A percentile compares a stretch with the other conserved stretches of the same genome.
Conservation (phyloP, 371 early-diverging fungal genomes). For the Rhizomucor miehei region DNA sequence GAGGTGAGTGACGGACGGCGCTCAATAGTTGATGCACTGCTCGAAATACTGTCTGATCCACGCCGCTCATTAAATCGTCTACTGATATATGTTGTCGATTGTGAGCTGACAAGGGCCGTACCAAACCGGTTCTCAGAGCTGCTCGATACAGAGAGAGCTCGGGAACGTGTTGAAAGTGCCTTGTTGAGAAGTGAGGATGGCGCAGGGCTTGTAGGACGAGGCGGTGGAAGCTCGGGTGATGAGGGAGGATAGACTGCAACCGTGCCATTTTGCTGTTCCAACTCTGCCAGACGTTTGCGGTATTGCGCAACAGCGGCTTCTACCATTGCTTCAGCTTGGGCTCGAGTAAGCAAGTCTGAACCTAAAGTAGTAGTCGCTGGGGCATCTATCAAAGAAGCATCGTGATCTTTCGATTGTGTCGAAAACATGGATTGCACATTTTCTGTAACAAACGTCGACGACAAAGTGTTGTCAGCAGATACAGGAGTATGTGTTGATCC, state of each 20-base stretch:
- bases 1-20: constrained; percentile 9
- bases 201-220: too few species aligned
- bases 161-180: constrained; percentile 5
- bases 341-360: constrained; percentile 5
- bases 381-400: too few species aligned
- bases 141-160: constrained; percentile 4
- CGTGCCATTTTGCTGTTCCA: too few species aligned
- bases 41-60: constrained; percentile 18
- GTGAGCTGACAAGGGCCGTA: constrained; percentile 9
- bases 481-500: too few species aligned
- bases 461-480: too few species aligned
- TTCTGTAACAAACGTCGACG: too few species aligned
- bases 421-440: too few species aligned
- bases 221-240: too few species aligned
- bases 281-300: too few species aligned
- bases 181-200: constrained; percentile 12
- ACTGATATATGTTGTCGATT: constrained; percentile 5
- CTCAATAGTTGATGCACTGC: constrained; percentile 18
- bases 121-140: constrained; percentile 1
- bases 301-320: constrained; percentile 34
- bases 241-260: too few species aligned
- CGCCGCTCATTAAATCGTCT: constrained; percentile 1
- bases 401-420: too few species aligned
- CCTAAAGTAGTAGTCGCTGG: too few species aligned
- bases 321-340: constrained; percentile 32